Evolutionary conservation across 768 basidiomycete genomes (phyloP), one percentile per base, ranked within the genome.

Genomic region (Trametopsis cervina): DNA sequence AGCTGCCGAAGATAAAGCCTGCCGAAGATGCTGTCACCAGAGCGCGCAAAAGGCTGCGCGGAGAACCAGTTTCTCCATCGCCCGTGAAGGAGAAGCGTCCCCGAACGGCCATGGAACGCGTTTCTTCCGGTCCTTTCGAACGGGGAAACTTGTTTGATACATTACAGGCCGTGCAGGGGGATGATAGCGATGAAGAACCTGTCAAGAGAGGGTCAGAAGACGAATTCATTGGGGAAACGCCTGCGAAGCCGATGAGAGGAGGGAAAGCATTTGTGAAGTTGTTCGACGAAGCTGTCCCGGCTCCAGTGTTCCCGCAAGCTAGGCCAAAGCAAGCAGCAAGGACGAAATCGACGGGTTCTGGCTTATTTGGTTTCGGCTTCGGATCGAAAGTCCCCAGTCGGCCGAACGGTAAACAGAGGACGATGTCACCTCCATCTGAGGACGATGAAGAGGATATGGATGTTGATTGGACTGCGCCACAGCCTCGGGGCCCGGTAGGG

Each of bases 1-100:
- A 33, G 9, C 29, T 7, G 29, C 29, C 29, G 29, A 33, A 33
- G 7, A 15, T 7, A 7, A 33, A 13, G 24, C 37, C 4, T 24
- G 40, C 21, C 33, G 33, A 57, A 40, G 68, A 61, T 42, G 77
- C 84, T 11, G 63, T 89, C 24, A 75, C 74, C 21, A 76, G 85
- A 26, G 88, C 88, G 18, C 78, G 87, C 29, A 90, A 90, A 62
- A 81, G 88, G 47, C 72, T 90, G 15, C 78, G 88, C 25, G 88
- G 88, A 22, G 88, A 90, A 58, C 81, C 81, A 0, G 86, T 90
- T 2, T 89, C 88, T 0, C 88, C 88, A 3, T 87, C 88, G 15
- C 88, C 88, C 3, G 78, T 74, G 59, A 89, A 88, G 62, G 78
- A 78, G 59, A 89, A 89, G 62, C 76, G 83, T 50, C 74, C 74